Percentiles rank a stretch among this genome's conserved stretches.
phyloP scores from a whole-genome alignment of 768 basidiomycete species.

The Mycena galericulata region DNA sequence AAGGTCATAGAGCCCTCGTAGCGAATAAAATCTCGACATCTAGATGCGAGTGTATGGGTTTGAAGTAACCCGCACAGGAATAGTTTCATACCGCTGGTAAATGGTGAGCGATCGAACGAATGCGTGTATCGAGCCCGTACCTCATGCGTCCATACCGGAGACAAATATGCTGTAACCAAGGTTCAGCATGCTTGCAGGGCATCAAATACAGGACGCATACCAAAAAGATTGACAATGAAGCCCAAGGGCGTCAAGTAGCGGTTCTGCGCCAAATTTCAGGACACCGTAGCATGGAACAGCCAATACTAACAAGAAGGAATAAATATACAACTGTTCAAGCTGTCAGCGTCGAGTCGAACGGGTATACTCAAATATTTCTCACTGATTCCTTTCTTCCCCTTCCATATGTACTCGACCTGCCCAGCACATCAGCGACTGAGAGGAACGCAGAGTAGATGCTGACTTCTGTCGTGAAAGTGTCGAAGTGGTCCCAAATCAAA shows the following conservation, averaged over 20 bases:
- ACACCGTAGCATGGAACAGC: neutral
- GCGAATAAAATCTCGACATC: constrained; percentile 60
- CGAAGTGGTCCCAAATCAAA: constrained; percentile 62
- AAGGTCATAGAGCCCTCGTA: constrained; percentile 67
- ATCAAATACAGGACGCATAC: constrained; percentile 35
- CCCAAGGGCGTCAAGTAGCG: constrained; percentile 73
- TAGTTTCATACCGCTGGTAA: constrained; percentile 18
- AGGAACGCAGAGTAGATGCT: neutral
- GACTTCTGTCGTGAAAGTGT: constrained; percentile 64
- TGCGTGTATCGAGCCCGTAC: constrained; percentile 37
- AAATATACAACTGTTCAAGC: constrained; percentile 52
- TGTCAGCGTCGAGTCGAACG: neutral
- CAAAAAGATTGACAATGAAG: constrained; percentile 69
- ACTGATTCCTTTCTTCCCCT: constrained; percentile 60
- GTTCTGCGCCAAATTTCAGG: constrained; percentile 54
- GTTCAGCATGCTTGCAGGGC: neutral
- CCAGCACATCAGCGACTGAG: neutral
- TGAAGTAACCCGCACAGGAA: neutral
- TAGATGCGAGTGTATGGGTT: constrained; percentile 28
- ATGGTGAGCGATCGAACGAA: neutral
- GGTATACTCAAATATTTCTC: constrained; percentile 38
- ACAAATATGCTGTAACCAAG: constrained; percentile 52
- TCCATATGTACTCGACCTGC: constrained; percentile 68
- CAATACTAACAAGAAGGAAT: constrained; percentile 54
- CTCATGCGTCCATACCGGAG: constrained; percentile 53